These are phyloP conservation scores for Kwoniella europaea DNA, from an alignment of 768 basidiomycete genomes.

Conservation along the genomic window DNA sequence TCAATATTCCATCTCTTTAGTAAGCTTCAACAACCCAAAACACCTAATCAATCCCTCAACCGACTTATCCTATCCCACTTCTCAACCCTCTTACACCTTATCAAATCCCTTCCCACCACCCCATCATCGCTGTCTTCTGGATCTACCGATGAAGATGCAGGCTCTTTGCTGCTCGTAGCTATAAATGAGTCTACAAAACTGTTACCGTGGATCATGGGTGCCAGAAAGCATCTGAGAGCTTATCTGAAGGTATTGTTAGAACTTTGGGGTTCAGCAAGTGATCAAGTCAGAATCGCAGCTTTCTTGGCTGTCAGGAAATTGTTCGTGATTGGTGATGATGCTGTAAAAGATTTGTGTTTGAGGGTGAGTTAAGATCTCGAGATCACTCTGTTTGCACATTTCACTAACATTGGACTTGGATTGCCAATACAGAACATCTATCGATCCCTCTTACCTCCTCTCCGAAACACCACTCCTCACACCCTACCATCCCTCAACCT, in stretches of 20 bases:
- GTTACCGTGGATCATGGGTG: conserved; percentile 82
- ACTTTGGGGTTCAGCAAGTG: conserved; percentile 80
- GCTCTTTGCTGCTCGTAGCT: conserved; percentile 64
- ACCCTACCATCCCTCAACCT: conserved; percentile 89
- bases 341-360: conserved; percentile 80
- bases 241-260: conserved; percentile 88
- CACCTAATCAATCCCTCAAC: conserved; percentile 80
- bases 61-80: conserved; percentile 89
- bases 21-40: conserved; percentile 79
- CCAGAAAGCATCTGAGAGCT: conserved; percentile 78
- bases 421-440: conserved; percentile 73
- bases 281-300: conserved; percentile 79
- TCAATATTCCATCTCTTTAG: conserved; percentile 53
- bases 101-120: conserved; percentile 73
- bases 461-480: conserved; percentile 82
- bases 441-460: conserved; percentile 76
- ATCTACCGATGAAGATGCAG: conserved; percentile 36
- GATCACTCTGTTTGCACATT: neutral
- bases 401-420: too few relatives aligned
- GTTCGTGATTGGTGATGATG: conserved; percentile 75
- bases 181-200: conserved; percentile 85
- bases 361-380: conserved; percentile 66
- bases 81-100: conserved; percentile 78
- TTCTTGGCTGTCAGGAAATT: conserved; percentile 83
- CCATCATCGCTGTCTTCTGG: conserved; percentile 50